Evolutionary conservation across 768 basidiomycete species (phyloP).

Genomic region (Mycena crocata): DNA sequence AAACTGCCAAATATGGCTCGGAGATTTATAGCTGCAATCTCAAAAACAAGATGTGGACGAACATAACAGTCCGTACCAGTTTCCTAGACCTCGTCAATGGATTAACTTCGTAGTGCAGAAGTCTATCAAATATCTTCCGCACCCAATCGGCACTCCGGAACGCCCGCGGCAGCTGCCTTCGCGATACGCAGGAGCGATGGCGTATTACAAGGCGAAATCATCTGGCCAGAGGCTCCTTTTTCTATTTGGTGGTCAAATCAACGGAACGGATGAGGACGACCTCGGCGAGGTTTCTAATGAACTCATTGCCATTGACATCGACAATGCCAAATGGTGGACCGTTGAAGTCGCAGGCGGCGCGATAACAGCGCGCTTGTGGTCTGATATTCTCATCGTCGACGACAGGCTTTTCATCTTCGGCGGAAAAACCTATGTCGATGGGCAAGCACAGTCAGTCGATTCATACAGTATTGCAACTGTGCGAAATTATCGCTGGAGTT

Average conservation of each 20-base stretch:
- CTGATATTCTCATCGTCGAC: constrained; percentile 1
- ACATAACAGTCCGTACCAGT: constrained; percentile 2
- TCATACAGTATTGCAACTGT: constrained; percentile 1
- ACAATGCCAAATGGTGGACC: constrained; percentile 14
- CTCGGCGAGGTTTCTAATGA: neutral
- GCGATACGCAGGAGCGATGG: constrained; percentile 16
- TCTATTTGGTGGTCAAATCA: constrained; percentile 15
- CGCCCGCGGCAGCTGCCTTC: constrained; percentile 16
- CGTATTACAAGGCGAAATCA: constrained; percentile 5
- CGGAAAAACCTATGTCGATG: neutral
- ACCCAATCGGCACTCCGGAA: constrained; percentile 10
- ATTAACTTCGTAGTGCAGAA: neutral
- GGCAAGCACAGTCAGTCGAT: neutral
- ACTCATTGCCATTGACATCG: constrained; percentile 19
- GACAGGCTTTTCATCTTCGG: constrained; percentile 20
- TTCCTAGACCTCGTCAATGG: neutral
- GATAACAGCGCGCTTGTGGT: neutral
- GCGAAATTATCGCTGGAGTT: neutral
- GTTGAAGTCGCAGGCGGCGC: constrained; percentile 17
- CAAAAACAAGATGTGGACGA: constrained; percentile 14
- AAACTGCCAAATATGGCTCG: neutral
- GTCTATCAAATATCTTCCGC: neutral
- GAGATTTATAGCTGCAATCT: constrained; percentile 8
- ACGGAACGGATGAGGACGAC: neutral
- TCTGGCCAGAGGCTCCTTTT: constrained; percentile 13